Percentiles rank a stretch among this genome's conserved stretches.
Evolutionary conservation across 208 protist genomes (phyloP).

Genomic region (Leptomonas seymouri): DNA sequence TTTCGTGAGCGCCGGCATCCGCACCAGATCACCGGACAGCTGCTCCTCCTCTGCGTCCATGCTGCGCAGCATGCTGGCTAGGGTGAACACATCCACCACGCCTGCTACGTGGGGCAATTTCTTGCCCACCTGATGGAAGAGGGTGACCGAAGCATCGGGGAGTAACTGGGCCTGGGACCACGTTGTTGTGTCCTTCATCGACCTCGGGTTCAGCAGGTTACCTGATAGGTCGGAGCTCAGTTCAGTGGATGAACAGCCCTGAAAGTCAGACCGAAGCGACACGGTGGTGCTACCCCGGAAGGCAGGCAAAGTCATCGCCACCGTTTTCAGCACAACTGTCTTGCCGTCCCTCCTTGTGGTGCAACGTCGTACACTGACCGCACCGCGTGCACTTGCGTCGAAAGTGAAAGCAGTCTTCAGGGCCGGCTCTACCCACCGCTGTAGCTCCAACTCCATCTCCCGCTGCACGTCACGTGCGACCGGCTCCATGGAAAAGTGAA

Average conservation of each 20-base stretch:
- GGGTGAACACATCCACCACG: conserved; percentile 34
- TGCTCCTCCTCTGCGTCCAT: conserved; percentile 3
- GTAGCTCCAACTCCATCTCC: conserved; percentile 40
- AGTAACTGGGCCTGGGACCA: conserved; percentile 33
- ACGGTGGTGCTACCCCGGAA: not conserved
- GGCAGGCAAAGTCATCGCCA: conserved; percentile 28
- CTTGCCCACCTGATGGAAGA: conserved; percentile 22
- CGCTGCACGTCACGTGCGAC: conserved; percentile 32
- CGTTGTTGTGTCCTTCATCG: conserved; percentile 16
- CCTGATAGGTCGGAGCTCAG: conserved; percentile 16
- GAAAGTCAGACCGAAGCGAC: not conserved
- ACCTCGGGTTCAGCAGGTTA: not conserved
- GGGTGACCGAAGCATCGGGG: conserved; percentile 9
- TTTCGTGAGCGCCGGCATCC: conserved; percentile 5
- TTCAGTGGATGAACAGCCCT: conserved; percentile 14
- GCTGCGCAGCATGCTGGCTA: conserved; percentile 34
- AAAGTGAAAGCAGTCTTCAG: conserved; percentile 11
- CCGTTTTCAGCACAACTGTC: conserved; percentile 31
- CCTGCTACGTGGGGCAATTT: conserved; percentile 15
- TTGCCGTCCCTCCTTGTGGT: not conserved
- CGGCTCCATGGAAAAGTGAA: conserved; percentile 22
- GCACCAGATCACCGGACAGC: conserved; percentile 10
- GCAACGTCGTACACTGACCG: conserved; percentile 20
- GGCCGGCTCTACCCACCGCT: conserved; percentile 33
- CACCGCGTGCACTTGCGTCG: conserved; percentile 22